Conservation (phyloP, 352 stramenopile genomes). For the Aphanomyces astaci region DNA sequence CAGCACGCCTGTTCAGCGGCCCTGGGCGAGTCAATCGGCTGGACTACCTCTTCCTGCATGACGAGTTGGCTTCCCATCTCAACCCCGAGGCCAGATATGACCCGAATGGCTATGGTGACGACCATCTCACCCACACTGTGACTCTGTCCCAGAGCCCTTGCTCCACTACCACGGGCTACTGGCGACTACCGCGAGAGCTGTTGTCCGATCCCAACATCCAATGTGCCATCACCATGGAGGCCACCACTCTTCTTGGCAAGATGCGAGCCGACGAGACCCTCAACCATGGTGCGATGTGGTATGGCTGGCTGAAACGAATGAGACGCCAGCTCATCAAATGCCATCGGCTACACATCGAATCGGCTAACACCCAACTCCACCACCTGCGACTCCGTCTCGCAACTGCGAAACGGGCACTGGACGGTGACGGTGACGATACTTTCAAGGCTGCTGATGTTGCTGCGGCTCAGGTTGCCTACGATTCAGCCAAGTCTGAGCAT, state of each 20-base stretch:
- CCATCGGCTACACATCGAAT: too few species aligned
- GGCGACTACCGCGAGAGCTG: background rate
- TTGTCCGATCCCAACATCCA: background rate
- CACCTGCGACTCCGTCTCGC: too few species aligned
- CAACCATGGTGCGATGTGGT: background rate
- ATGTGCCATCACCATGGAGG: background rate
- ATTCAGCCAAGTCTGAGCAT: background rate
- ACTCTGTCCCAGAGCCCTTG: background rate
- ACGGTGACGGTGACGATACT: background rate
- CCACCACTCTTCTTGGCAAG: background rate
- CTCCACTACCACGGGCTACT: background rate
- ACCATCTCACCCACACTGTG: background rate
- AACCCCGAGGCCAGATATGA: background rate
- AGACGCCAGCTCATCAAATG: background rate
- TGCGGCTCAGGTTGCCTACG: background rate
- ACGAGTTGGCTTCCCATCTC: background rate
- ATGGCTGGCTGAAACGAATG: background rate
- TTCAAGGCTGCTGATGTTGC: background rate
- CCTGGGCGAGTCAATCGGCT: conserved; percentile 23
- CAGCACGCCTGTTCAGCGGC: conserved; percentile 6
- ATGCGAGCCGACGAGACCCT: background rate
- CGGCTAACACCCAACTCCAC: too few species aligned
- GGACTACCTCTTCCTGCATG: conserved; percentile 26
- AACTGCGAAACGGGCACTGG: background rate
- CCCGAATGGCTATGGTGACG: background rate